A percentile compares a stretch with the other conserved stretches of the same genome.
Conservation (phyloP, 371 early-diverging fungal genomes). For the Mortierella sp. region DNA sequence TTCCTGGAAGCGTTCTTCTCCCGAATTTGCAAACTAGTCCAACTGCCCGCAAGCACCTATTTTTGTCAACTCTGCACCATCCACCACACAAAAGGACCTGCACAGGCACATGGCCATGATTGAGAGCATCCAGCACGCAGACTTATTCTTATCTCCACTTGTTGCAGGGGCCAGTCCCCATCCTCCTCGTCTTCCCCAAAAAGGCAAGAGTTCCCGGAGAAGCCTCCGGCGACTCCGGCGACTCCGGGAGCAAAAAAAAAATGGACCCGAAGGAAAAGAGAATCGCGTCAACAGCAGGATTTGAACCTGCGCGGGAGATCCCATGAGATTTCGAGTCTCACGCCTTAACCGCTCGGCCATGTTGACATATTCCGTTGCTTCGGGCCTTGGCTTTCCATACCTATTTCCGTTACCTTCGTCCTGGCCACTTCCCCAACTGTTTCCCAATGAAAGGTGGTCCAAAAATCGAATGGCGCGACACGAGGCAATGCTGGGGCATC, state of each 20-base stretch:
- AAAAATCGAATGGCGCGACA: too few relatives aligned
- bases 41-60: slow-evolving; percentile 15
- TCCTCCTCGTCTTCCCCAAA: too few relatives aligned
- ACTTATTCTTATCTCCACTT: too few relatives aligned
- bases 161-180: too few relatives aligned
- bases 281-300: slow-evolving; percentile 36
- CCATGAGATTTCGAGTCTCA: slow-evolving; percentile 44
- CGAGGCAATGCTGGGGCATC: too few relatives aligned
- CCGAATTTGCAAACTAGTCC: background rate
- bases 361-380: slow-evolving; percentile 8
- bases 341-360: slow-evolving; percentile 44
- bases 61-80: slow-evolving; percentile 10
- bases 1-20: slow-evolving; percentile 5
- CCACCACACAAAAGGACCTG: background rate
- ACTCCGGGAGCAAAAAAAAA: slow-evolving; percentile 1
- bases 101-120: background rate
- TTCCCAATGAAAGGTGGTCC: too few relatives aligned
- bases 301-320: slow-evolving; percentile 36
- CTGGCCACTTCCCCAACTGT: too few relatives aligned
- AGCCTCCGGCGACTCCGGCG: too few relatives aligned
- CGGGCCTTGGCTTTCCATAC: background rate
- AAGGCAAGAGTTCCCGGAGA: too few relatives aligned
- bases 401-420: background rate
- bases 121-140: slow-evolving; percentile 2
- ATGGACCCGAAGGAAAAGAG: too few relatives aligned